These are phyloP conservation scores for Chrysoporthe puriensis DNA, from an alignment of 2,329 filamentous ascomycete genomes.

Conservation along the genomic window DNA sequence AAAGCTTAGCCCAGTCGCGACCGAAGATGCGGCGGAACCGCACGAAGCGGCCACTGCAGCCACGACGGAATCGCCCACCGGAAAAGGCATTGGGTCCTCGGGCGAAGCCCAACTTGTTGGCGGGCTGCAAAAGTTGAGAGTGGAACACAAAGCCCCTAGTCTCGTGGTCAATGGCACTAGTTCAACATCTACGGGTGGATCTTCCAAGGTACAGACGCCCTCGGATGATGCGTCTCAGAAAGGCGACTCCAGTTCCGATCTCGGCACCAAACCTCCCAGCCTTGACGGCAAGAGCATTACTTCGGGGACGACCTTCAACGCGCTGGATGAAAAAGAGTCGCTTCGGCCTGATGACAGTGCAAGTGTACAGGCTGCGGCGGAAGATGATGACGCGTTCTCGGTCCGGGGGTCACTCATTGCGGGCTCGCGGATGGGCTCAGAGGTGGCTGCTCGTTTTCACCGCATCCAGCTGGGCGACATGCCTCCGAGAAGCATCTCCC, in stretches of 20 bases:
- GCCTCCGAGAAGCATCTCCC: constrained; percentile 41
- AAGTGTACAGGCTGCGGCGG: constrained; percentile 82
- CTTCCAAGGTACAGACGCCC: constrained; percentile 45
- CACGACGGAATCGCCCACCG: constrained; percentile 6
- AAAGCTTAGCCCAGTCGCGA: not conserved
- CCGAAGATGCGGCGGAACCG: not conserved
- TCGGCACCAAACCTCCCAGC: constrained; percentile 81
- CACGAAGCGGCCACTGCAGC: not conserved
- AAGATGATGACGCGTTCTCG: constrained; percentile 87
- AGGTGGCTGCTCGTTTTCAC: constrained; percentile 64
- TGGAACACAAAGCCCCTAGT: constrained; percentile 42
- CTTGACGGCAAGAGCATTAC: constrained; percentile 93
- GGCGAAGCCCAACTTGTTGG: constrained; percentile 33
- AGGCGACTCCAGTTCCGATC: constrained; percentile 66
- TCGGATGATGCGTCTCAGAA: constrained; percentile 60
- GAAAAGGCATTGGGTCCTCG: constrained; percentile 6
- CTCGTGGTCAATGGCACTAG: constrained; percentile 56
- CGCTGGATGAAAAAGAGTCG: constrained; percentile 96
- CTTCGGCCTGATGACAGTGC: constrained; percentile 93
- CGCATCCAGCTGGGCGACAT: constrained; percentile 60
- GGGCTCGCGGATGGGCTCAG: constrained; percentile 81
- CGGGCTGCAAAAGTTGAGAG: constrained; percentile 38
- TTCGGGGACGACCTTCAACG: constrained; percentile 85
- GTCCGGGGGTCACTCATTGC: constrained; percentile 75
- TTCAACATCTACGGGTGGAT: constrained; percentile 43